Evolutionary conservation across 73 alveolate genomes (phyloP), one percentile per base, ranked within the genome.

Genomic region (Symbiodinium natans): DNA sequence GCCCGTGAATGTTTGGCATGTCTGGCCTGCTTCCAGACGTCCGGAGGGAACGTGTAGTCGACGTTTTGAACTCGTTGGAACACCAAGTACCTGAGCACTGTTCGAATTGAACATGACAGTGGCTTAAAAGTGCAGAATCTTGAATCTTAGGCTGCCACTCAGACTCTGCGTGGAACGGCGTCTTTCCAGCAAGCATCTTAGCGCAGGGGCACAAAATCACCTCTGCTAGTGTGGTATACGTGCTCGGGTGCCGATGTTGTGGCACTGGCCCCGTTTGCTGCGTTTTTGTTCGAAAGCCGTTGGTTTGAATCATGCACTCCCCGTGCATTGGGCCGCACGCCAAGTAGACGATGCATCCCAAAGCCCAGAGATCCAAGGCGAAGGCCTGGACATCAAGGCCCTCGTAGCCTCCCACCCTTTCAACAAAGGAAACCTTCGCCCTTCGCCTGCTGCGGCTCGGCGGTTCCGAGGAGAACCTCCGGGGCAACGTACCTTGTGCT

Each of bases 331-430:
- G 31, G 84, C 23, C 42, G 25, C 42, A 11, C 27, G 84, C 95
- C 71, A 90, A 52, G 77, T 90, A 90, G 88, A 90, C 77, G 48
- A 90, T 90, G 96, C 96, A 90, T 3, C 96, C 96, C 96, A 90
- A 31, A 21, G 96, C 86, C 96, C 96, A 90, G 27, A 90, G 54
- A 31, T 90, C 96, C 48, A 90, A 31, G 34, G 88, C 96, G 41
- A 63, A 90, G 23, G 96, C 96, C 96, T 90, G 80, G 80, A 31
- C 31, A 3, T 56, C 31, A 8, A 8, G 74, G 74, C 15, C 5
- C 25, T 2, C 25, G 74, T 56, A 56, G 75, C 34, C 29, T 27
- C 21, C 59, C 6, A 13, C 21, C 59, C 59, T 13, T 13, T 46
- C 13, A 13, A 46, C 13, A 9, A 6, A 9, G 59, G 59, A 46